A percentile compares a stretch with the other conserved stretches of the same genome.
Evolutionary conservation across 306 rosid genomes (phyloP).

Genomic region (Quercus glauca): DNA sequence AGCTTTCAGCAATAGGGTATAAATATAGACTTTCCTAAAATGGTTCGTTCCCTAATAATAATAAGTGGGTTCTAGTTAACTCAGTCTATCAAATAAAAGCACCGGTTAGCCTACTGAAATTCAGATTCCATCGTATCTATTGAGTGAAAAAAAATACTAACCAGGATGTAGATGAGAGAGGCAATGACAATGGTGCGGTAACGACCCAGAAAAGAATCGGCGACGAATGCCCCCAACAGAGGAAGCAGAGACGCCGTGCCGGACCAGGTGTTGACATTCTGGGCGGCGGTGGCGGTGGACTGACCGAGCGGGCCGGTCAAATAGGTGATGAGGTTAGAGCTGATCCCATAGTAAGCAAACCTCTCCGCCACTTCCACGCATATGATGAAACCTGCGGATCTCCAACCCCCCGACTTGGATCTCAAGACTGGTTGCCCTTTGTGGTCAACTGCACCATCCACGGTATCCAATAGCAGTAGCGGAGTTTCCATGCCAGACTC

Average conservation of each 20-base stretch:
- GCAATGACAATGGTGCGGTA: conserved; percentile 48
- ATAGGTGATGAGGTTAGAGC: conserved; percentile 41
- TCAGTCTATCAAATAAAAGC: no score
- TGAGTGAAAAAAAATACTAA: not conserved
- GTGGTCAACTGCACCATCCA: conserved; percentile 37
- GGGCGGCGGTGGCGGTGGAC: conserved; percentile 48
- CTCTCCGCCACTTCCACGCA: conserved; percentile 57
- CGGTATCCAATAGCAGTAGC: conserved; percentile 32
- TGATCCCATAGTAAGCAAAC: conserved; percentile 48
- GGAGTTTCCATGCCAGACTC: conserved; percentile 16
- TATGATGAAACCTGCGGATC: conserved; percentile 40
- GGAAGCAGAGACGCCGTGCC: conserved; percentile 54
- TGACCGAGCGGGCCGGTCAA: conserved; percentile 52
- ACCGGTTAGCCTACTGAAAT: no score
- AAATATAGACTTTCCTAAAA: no score
- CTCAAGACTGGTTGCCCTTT: conserved; percentile 26
- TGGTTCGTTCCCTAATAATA: no score
- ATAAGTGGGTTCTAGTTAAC: no score
- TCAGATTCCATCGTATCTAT: no score
- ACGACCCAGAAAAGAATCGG: conserved; percentile 58
- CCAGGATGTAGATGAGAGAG: conserved; percentile 49
- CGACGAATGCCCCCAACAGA: conserved; percentile 48
- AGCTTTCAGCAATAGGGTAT: no score
- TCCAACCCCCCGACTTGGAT: conserved; percentile 45
- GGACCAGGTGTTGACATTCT: conserved; percentile 49